phyloP scores from a whole-genome alignment of 371 early-diverging fungal genomes.

The Lichtheimia ornata region DNA sequence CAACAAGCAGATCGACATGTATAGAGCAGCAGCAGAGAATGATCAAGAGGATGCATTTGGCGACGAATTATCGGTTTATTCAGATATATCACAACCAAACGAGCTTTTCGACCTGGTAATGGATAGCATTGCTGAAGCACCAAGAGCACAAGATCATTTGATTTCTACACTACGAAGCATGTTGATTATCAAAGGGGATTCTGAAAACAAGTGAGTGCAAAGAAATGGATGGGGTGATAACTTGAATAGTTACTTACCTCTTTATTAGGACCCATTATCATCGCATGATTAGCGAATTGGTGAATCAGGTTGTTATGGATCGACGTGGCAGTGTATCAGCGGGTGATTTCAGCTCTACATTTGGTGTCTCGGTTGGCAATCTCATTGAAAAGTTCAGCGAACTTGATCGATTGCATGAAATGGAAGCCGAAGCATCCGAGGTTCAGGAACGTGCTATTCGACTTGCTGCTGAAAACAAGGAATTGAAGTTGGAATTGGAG shows the following conservation, averaged over 20 bases:
- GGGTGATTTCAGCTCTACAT: slow-evolving; percentile 20
- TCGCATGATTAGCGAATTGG: slow-evolving; percentile 76
- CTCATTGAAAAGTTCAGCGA: slow-evolving; percentile 77
- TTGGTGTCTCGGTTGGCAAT: slow-evolving; percentile 39
- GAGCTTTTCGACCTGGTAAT: slow-evolving; percentile 70
- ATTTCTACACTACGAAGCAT: slow-evolving; percentile 70
- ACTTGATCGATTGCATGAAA: slow-evolving; percentile 70
- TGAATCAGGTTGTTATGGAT: slow-evolving; percentile 83
- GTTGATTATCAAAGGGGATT: slow-evolving; percentile 70
- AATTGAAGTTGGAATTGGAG: slow-evolving; percentile 28
- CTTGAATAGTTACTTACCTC: neutral
- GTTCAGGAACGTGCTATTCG: slow-evolving; percentile 41
- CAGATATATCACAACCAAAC: slow-evolving; percentile 56
- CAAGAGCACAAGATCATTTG: slow-evolving; percentile 67
- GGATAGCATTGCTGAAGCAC: slow-evolving; percentile 59
- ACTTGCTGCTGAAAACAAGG: slow-evolving; percentile 45
- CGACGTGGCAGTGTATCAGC: slow-evolving; percentile 64
- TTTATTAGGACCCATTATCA: slow-evolving; percentile 63
- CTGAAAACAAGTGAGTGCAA: slow-evolving; percentile 41
- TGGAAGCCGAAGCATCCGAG: slow-evolving; percentile 33
- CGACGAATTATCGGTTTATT: slow-evolving; percentile 26
- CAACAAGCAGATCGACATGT: slow-evolving; percentile 73
- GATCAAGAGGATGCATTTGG: slow-evolving; percentile 43
- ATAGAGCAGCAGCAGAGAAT: slow-evolving; percentile 70
- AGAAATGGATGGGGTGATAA: neutral